Evolutionary conservation across 495 filamentous ascomycete species (phyloP).

Genomic region (Talaromyces borbonicus): DNA sequence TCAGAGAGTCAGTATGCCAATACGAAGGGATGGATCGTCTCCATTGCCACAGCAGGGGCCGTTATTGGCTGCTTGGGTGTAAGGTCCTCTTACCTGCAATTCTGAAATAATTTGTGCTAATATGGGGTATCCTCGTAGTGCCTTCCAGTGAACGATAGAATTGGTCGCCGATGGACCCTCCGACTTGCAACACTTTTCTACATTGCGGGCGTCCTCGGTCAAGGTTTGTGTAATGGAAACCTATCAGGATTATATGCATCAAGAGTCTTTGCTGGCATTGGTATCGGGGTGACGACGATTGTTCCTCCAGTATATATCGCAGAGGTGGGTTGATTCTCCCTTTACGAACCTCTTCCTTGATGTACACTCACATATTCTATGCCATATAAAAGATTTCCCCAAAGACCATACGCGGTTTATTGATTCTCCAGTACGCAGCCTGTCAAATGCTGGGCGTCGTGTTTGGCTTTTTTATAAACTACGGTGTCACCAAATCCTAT

Average conservation of each 20-base stretch:
- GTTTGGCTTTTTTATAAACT: conserved; percentile 54
- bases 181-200: conserved; percentile 40
- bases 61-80: conserved; percentile 18
- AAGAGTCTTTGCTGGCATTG: conserved; percentile 50
- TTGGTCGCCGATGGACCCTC: conserved; percentile 30
- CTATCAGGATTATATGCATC: conserved; percentile 36
- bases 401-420: conserved; percentile 52
- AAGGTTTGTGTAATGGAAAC: conserved; percentile 40
- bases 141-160: conserved; percentile 13
- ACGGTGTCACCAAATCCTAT: conserved; percentile 40
- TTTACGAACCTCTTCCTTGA: background rate
- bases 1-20: conserved; percentile 36
- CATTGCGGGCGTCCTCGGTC: conserved; percentile 46
- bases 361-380: background rate
- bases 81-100: background rate
- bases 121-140: too few species aligned
- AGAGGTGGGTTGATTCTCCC: conserved; percentile 17
- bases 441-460: conserved; percentile 49
- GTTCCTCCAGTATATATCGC: conserved; percentile 42
- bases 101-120: too few species aligned
- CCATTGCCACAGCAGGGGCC: conserved; percentile 50
- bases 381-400: conserved; percentile 42
- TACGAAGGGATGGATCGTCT: conserved; percentile 48
- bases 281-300: conserved; percentile 49
- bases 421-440: conserved; percentile 55